These are phyloP conservation scores for Penicillium verhagenii DNA, from an alignment of 495 filamentous ascomycete genomes.

Conservation along the genomic window DNA sequence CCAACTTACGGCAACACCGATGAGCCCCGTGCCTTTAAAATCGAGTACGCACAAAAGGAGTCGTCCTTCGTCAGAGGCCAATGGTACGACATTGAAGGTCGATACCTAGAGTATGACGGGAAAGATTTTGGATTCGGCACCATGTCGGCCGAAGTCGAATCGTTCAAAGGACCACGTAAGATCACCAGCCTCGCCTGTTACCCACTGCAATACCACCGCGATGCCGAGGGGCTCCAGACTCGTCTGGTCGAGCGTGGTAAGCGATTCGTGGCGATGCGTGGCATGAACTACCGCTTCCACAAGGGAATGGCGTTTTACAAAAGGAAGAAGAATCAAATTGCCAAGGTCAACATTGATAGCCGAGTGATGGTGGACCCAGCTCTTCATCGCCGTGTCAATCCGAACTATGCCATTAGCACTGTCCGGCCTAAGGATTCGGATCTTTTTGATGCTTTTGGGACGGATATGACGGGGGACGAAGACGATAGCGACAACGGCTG, in stretches of 20 bases:
- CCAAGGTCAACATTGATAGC: slow-evolving; percentile 88
- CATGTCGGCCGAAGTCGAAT: slow-evolving; percentile 68
- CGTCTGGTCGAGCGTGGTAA: slow-evolving; percentile 81
- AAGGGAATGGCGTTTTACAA: slow-evolving; percentile 81
- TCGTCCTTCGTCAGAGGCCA: slow-evolving; percentile 70
- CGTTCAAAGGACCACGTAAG: slow-evolving; percentile 81
- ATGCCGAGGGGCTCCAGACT: slow-evolving; percentile 60
- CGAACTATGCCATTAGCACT: slow-evolving; percentile 80
- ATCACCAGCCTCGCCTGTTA: slow-evolving; percentile 78
- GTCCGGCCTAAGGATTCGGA: slow-evolving; percentile 77
- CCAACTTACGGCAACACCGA: slow-evolving; percentile 76
- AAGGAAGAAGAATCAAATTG: slow-evolving; percentile 66
- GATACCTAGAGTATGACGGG: slow-evolving; percentile 82
- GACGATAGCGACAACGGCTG: slow-evolving; percentile 44
- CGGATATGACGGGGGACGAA: slow-evolving; percentile 37
- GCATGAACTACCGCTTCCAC: slow-evolving; percentile 84
- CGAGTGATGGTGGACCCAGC: slow-evolving; percentile 90
- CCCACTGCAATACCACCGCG: slow-evolving; percentile 79
- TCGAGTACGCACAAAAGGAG: slow-evolving; percentile 75
- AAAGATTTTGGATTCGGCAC: slow-evolving; percentile 71
- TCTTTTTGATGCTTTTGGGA: slow-evolving; percentile 55
- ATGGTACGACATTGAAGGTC: slow-evolving; percentile 80
- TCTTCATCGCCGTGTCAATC: slow-evolving; percentile 82
- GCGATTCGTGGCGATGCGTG: slow-evolving; percentile 75
- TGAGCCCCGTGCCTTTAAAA: slow-evolving; percentile 86